A percentile compares a stretch with the other conserved stretches of the same genome.
phyloP scores from a whole-genome alignment of 495 filamentous ascomycete genomes.

The Talaromyces nanjingensis region DNA sequence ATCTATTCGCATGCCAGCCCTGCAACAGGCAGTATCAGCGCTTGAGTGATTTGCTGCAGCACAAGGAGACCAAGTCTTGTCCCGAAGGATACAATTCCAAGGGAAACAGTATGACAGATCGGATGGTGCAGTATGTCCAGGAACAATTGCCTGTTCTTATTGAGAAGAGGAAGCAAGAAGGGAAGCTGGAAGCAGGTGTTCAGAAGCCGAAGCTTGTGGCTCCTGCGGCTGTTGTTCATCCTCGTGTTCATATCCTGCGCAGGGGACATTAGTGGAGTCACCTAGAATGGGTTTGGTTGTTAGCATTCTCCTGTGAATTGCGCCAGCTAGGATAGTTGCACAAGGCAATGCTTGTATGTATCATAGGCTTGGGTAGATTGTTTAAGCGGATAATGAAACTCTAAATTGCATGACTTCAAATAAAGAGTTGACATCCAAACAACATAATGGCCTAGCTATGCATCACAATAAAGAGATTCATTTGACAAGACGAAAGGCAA shows the following conservation, averaged over 20 bases:
- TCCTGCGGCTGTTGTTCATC: neutral
- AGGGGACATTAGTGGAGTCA: neutral
- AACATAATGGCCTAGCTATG: neutral
- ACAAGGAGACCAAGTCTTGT: neutral
- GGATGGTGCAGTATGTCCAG: conserved; percentile 3
- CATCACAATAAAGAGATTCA: neutral
- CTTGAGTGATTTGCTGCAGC: conserved; percentile 5
- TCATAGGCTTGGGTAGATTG: neutral
- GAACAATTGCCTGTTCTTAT: neutral
- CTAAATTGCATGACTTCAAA: neutral
- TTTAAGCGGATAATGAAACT: neutral
- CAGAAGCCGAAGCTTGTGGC: neutral
- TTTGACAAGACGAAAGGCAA: too few species aligned
- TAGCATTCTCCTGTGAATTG: neutral
- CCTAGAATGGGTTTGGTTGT: neutral
- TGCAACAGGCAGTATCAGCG: neutral
- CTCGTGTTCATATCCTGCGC: neutral
- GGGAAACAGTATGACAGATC: neutral
- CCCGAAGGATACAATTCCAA: neutral
- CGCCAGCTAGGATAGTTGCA: neutral
- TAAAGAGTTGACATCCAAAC: neutral
- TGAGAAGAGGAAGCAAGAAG: neutral
- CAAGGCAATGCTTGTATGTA: neutral
- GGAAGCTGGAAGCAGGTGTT: neutral
- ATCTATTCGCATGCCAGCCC: neutral